Base-by-base conservation (phyloP, 768 basidiomycete species). In the Russula emetica region DNA sequence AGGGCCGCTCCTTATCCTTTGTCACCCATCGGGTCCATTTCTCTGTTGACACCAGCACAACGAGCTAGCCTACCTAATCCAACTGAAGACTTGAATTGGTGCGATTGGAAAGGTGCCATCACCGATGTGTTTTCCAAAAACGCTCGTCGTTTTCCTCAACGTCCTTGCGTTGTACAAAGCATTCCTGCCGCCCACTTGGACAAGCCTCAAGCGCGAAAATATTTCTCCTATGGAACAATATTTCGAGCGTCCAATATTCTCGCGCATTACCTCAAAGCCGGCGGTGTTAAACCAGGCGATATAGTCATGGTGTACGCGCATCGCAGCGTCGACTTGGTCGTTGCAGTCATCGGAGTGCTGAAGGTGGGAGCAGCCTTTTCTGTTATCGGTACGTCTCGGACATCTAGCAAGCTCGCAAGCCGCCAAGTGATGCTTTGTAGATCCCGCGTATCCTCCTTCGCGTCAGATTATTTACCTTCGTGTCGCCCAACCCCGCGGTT, bases 301-400 rank as follows among this genome's bases (percentile, higher is more conserved):
- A 94, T 98, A 22, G 94, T 98, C 58, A 98, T 96, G 88, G 89
- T 99, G 22, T 99, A 98, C 71, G 96, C 96, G 2, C 87, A 97
- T 71, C 85, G 97, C 38, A 93, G 92, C 69, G 94, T 98, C 53
- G 96, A 99, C 74, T 86, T 99, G 58, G 92, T 97, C 2, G 90
- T 98, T 3, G 95, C 96, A 6, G 94, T 98, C 9, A 92, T 99
- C 88, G 97, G 92, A 26, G 86, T 95, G 40, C 81, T 98, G 66
- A 98, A 98, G 76, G 92, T 90, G 3, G 97, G 97, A 30, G 96
- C 92, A 0, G 94, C 92, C 4, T 98, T 99, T 77, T 95, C 92
- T 52, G 97, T 99, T 64, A 96, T 98, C 52, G 95, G 94, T 95
- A 53, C 67, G 86, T 76, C 54, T 62, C 16, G 40, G 47, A 18